These are phyloP conservation scores for Nitzschia sp. DNA, from an alignment of 108 stramenopile species.

Conservation along the genomic window DNA sequence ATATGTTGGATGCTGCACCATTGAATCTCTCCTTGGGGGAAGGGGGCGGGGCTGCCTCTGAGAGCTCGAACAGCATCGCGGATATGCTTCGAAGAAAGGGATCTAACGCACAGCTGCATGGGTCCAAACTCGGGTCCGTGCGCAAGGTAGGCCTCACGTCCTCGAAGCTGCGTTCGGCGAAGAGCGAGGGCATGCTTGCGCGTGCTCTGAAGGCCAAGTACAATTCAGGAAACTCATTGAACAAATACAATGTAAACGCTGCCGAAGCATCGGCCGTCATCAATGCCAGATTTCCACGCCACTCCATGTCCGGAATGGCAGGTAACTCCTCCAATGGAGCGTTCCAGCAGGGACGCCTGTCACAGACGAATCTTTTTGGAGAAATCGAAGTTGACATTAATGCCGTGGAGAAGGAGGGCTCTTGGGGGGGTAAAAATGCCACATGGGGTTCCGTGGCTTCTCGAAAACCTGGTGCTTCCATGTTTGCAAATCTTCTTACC, in stretches of 20 bases:
- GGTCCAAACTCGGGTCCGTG: not conserved
- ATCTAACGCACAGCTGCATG: slow-evolving; percentile 2
- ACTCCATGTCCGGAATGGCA: not conserved
- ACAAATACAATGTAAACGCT: slow-evolving; percentile 17
- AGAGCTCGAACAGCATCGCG: not conserved
- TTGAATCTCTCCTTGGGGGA: slow-evolving; percentile 11
- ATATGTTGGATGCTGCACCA: slow-evolving; percentile 19
- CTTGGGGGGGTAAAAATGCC: slow-evolving; percentile 7
- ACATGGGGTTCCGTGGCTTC: slow-evolving; percentile 11
- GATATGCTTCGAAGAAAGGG: slow-evolving; percentile 12
- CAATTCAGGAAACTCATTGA: slow-evolving; percentile 9
- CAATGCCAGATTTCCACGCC: slow-evolving; percentile 8
- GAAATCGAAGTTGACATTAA: not conserved
- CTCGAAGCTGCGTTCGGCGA: slow-evolving; percentile 10
- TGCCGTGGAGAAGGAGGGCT: slow-evolving; percentile 3
- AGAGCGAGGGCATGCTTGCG: slow-evolving; percentile 32
- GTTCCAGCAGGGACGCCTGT: not conserved
- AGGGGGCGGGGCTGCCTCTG: not conserved
- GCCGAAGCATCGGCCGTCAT: slow-evolving; percentile 1
- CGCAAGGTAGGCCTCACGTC: slow-evolving; percentile 14
- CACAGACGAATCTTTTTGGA: not conserved
- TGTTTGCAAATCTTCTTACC: slow-evolving; percentile 9
- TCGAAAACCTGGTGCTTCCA: slow-evolving; percentile 6
- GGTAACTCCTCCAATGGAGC: not conserved
- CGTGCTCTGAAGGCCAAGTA: slow-evolving; percentile 32